These are phyloP conservation scores for Curvularia eragrostidis DNA, from an alignment of 2,329 filamentous ascomycete genomes.

Conservation along the genomic window DNA sequence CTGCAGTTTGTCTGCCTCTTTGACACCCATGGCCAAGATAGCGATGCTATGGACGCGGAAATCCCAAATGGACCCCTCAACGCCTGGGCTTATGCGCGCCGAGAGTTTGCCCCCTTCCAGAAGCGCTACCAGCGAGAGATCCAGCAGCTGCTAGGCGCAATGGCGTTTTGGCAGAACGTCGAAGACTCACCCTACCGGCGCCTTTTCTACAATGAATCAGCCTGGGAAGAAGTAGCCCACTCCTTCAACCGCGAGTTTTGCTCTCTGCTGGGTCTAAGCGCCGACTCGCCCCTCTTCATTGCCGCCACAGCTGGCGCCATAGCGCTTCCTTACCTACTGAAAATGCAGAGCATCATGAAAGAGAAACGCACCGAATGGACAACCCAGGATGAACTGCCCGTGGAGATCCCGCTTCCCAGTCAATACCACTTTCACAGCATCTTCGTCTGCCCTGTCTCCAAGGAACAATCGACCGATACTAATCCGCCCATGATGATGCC, in stretches of 20 bases:
- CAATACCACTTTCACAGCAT: slow-evolving; percentile 86
- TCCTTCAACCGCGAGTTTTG: slow-evolving; percentile 96
- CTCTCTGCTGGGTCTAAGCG: slow-evolving; percentile 84
- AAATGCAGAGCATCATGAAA: slow-evolving; percentile 85
- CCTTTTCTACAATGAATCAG: slow-evolving; percentile 75
- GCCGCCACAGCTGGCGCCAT: slow-evolving; percentile 92
- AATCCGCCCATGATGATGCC: slow-evolving; percentile 98
- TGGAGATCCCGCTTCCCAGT: slow-evolving; percentile 70
- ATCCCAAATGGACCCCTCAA: slow-evolving; percentile 58
- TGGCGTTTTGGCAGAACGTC: slow-evolving; percentile 80
- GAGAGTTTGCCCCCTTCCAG: slow-evolving; percentile 77
- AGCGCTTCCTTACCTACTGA: slow-evolving; percentile 85
- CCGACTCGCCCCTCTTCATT: slow-evolving; percentile 90
- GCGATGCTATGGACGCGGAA: slow-evolving; percentile 58
- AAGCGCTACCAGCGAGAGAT: slow-evolving; percentile 79
- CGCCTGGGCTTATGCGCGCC: slow-evolving; percentile 78
- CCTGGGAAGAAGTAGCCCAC: slow-evolving; percentile 83
- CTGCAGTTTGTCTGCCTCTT: slow-evolving; percentile 92
- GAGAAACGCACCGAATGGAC: slow-evolving; percentile 95
- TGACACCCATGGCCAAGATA: slow-evolving; percentile 42
- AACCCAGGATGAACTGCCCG: slow-evolving; percentile 85
- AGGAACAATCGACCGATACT: slow-evolving; percentile 89
- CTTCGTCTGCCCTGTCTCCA: slow-evolving; percentile 96
- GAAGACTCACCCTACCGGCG: slow-evolving; percentile 76
- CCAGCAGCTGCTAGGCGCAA: slow-evolving; percentile 78